Evolutionary conservation across 805 yeast species (phyloP).

Genomic region (Metschnikowia gelsemii): DNA sequence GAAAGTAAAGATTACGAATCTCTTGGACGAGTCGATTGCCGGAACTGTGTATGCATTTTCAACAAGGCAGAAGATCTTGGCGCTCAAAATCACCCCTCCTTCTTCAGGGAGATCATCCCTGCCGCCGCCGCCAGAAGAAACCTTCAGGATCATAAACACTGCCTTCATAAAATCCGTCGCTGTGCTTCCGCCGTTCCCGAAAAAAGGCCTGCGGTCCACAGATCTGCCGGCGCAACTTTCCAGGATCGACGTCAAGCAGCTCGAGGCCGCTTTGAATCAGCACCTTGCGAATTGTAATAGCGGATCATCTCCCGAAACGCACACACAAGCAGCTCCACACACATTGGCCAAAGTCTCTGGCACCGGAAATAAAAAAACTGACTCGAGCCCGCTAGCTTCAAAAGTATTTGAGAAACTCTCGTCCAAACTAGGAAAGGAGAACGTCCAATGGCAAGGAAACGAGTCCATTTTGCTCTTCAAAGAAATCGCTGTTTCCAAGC

Average conservation of each 20-base stretch:
- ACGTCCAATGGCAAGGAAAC: slow-evolving; percentile 40
- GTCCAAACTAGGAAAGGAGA: slow-evolving; percentile 30
- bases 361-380: slow-evolving; percentile 8
- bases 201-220: slow-evolving; percentile 31
- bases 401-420: slow-evolving; percentile 48
- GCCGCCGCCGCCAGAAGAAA: slow-evolving; percentile 17
- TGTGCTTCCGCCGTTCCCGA: slow-evolving; percentile 30
- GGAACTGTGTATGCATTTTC: slow-evolving; percentile 67
- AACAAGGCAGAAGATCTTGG: slow-evolving; percentile 45
- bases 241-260: slow-evolving; percentile 10
- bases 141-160: slow-evolving; percentile 54
- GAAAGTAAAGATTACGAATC: slow-evolving; percentile 59
- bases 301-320: background rate
- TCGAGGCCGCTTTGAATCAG: slow-evolving; percentile 12
- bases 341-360: background rate
- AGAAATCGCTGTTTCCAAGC: slow-evolving; percentile 39
- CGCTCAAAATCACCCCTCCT: slow-evolving; percentile 25
- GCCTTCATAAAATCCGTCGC: slow-evolving; percentile 55
- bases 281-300: slow-evolving; percentile 7
- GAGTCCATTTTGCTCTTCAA: slow-evolving; percentile 43
- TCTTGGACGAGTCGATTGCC: slow-evolving; percentile 53
- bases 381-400: slow-evolving; percentile 15
- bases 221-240: slow-evolving; percentile 16
- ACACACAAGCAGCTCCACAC: no score
- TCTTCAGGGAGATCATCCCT: slow-evolving; percentile 1